Evolutionary conservation across 208 protist genomes (phyloP).

Genomic region (Sergeia podlipaevii): DNA sequence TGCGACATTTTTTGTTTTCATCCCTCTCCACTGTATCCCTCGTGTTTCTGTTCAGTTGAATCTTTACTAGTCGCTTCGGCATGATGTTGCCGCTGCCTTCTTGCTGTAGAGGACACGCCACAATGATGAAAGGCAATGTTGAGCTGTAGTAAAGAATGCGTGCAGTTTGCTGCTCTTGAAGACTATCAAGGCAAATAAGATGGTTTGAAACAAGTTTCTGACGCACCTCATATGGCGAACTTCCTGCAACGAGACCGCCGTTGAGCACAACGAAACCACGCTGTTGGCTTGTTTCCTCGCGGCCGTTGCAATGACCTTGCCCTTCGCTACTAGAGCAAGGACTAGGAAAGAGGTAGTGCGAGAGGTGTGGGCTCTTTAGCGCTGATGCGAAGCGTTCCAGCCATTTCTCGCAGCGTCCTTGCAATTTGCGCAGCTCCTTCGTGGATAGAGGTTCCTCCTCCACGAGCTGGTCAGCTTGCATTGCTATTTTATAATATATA

Average conservation of each 20-base stretch:
- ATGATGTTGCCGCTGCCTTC: neutral
- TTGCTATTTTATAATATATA: too few relatives aligned
- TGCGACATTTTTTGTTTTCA: too few relatives aligned
- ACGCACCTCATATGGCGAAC: conserved; percentile 34
- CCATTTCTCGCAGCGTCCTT: too few relatives aligned
- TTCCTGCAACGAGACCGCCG: conserved; percentile 43
- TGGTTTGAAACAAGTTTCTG: conserved; percentile 15
- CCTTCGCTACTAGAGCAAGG: too few relatives aligned
- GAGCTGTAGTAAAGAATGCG: conserved; percentile 21
- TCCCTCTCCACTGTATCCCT: too few relatives aligned
- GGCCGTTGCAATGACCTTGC: neutral
- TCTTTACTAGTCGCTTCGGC: neutral
- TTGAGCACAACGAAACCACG: conserved; percentile 58
- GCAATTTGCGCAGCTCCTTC: too few relatives aligned
- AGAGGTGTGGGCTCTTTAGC: too few relatives aligned
- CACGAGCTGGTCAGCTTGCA: too few relatives aligned
- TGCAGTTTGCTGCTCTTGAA: conserved; percentile 14
- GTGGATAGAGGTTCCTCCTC: too few relatives aligned
- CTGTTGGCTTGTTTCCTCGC: neutral
- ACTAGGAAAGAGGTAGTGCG: too few relatives aligned
- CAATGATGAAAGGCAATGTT: conserved; percentile 29
- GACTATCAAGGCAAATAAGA: conserved; percentile 6
- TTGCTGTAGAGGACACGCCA: conserved; percentile 7
- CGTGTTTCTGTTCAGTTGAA: too few relatives aligned
- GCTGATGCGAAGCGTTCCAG: too few relatives aligned